phyloP scores from a whole-genome alignment of 2,329 filamentous ascomycete genomes.

The Didymella segeticola region DNA sequence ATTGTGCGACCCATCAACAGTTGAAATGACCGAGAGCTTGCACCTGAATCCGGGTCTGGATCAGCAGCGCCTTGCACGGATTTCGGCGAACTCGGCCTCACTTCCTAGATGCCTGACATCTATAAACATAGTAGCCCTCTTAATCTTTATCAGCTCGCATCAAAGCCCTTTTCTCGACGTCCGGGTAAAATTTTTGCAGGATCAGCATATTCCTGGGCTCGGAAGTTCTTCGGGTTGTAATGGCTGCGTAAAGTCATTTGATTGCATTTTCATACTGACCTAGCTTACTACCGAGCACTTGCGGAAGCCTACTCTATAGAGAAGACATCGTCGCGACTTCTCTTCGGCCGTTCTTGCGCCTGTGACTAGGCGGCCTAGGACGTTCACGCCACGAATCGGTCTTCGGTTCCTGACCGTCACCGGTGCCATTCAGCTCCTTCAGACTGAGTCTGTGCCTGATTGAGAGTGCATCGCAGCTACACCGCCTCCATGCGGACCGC shows the following conservation, averaged over 20 bases:
- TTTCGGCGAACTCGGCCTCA: constrained; percentile 16
- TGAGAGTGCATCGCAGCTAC: neutral
- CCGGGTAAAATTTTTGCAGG: neutral
- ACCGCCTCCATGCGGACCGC: neutral
- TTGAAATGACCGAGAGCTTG: constrained; percentile 6
- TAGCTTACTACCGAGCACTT: neutral
- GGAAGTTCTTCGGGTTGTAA: neutral
- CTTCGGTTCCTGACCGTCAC: neutral
- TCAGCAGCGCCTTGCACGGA: neutral
- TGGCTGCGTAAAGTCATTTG: neutral
- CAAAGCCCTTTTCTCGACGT: neutral
- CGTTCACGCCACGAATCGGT: neutral
- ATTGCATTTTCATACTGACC: constrained; percentile 8
- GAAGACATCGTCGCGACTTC: neutral
- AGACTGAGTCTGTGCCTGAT: neutral
- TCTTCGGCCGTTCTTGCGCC: neutral
- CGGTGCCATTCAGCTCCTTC: neutral
- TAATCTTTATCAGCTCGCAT: neutral
- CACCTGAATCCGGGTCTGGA: constrained; percentile 1
- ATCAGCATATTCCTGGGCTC: neutral
- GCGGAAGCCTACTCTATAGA: neutral
- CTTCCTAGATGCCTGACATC: neutral
- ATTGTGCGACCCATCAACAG: constrained; percentile 2
- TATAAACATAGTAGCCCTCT: constrained; percentile 1
- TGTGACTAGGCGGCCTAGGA: neutral